Base-by-base conservation (phyloP, 2,329 filamentous ascomycete species). In the Diaporthe ampelina region DNA sequence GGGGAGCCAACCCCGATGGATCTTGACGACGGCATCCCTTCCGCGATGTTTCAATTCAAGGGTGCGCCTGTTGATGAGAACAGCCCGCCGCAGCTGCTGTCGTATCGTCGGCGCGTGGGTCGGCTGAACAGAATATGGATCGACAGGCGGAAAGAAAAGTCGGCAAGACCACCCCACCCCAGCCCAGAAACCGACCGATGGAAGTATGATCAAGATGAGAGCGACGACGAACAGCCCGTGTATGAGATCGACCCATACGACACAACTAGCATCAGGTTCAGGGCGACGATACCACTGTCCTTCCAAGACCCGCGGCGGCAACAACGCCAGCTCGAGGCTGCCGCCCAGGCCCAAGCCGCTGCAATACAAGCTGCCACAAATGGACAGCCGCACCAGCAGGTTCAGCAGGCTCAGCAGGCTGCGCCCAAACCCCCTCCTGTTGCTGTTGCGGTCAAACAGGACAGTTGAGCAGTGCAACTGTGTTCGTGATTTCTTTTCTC, bases 171-270 rank as follows among this genome's bases (percentile, higher is more conserved):
- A 74, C 85, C 83, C 80, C 86, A 84, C 81, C 83, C 82, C 80
- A 82, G 83, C 32, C 81, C 87, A 67, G 84, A 88, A 73, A 85
- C 84, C 35, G 94, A 96, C 81, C 90, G 92, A 76, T 98, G 94
- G 90, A 97, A 95, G 84, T 97, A 94, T 84, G 94, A 97, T 80
- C 92, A 93, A 35, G 94, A 97, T 79, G 94, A 95, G 76, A 93
- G 93, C 76, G 94, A 97, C 61, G 93, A 95, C 70, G 94, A 95
- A 73, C 90, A 92, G 72, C 88, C 92, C 32, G 87, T 92, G 75
- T 95, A 95, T 85, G 89, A 92, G 72, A 88, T 95, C 74, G 95
- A 98, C 81, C 94, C 93, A 50, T 92, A 88, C 78, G 90, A 90
- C 78, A 89, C 88, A 21, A 85, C 86, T 29, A 88, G 90, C 29